Conservation (phyloP, 352 stramenopile species). For the Phytophthora tubulina region DNA sequence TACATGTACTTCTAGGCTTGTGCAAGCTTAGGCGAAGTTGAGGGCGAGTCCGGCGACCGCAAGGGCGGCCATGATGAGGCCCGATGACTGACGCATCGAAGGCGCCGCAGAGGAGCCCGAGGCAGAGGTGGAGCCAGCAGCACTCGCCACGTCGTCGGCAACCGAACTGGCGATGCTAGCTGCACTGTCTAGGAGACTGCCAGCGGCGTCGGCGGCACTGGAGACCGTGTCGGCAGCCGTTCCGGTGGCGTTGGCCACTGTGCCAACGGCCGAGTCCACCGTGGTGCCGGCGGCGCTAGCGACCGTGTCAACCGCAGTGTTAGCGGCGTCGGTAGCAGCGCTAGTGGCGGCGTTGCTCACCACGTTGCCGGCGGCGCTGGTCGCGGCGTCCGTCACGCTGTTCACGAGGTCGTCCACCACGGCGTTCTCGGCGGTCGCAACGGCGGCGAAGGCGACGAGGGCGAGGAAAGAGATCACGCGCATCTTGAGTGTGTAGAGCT, state of each 20-base stretch:
- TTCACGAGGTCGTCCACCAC: constrained; percentile 25
- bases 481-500: constrained; percentile 17
- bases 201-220: constrained; percentile 19
- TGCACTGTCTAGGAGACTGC: constrained; percentile 24
- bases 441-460: constrained; percentile 21
- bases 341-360: constrained; percentile 14
- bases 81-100: constrained; percentile 29
- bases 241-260: constrained; percentile 27
- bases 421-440: constrained; percentile 24
- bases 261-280: constrained; percentile 23
- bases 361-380: constrained; percentile 21
- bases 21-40: constrained; percentile 38
- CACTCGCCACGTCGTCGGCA: constrained; percentile 35
- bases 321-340: constrained; percentile 11
- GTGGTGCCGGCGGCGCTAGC: constrained; percentile 9
- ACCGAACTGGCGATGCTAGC: constrained; percentile 33
- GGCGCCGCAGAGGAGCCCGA: constrained; percentile 23
- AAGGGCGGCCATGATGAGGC: constrained; percentile 29
- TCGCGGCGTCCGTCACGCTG: constrained; percentile 22
- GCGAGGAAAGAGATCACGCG: constrained; percentile 31
- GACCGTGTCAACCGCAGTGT: constrained; percentile 21
- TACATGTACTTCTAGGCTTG: constrained; percentile 22
- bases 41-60: constrained; percentile 36
- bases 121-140: constrained; percentile 21
- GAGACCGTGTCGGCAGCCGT: constrained; percentile 21